Percentiles rank a stretch among this genome's conserved stretches.
phyloP scores from a whole-genome alignment of 345 rosid genomes.

The Murraya paniculata region DNA sequence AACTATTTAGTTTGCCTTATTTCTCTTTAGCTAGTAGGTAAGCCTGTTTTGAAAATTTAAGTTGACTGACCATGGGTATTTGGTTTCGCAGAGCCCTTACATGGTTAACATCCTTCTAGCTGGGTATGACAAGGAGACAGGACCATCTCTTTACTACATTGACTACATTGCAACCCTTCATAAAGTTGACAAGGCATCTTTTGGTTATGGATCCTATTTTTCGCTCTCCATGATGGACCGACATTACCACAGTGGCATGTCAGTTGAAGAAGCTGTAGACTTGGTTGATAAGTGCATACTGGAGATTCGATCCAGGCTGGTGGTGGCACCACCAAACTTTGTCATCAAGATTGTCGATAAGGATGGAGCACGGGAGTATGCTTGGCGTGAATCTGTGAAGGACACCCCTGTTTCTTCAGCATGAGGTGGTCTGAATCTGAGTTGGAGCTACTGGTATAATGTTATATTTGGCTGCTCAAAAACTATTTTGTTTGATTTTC shows the following conservation, averaged over 20 bases:
- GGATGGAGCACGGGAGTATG: slow-evolving; percentile 81
- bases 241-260: slow-evolving; percentile 86
- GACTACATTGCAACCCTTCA: slow-evolving; percentile 96
- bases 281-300: slow-evolving; percentile 84
- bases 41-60: not conserved
- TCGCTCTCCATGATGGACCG: slow-evolving; percentile 94
- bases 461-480: not conserved
- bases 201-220: slow-evolving; percentile 93
- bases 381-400: slow-evolving; percentile 79
- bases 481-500: slow-evolving; percentile 12
- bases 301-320: slow-evolving; percentile 90
- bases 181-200: slow-evolving; percentile 96
- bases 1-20: not conserved
- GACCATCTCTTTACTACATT: slow-evolving; percentile 89
- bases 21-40: not conserved
- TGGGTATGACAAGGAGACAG: slow-evolving; percentile 90
- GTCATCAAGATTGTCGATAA: slow-evolving; percentile 95
- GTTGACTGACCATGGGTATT: slow-evolving; percentile 5
- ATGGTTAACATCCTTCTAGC: slow-evolving; percentile 88
- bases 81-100: slow-evolving; percentile 66
- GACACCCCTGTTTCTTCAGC: slow-evolving; percentile 36
- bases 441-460: not conserved
- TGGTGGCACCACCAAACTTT: slow-evolving; percentile 92
- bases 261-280: slow-evolving; percentile 76
- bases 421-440: slow-evolving; percentile 3